Percentiles rank a stretch among this genome's conserved stretches.
Evolutionary conservation across 2,329 filamentous ascomycete species (phyloP).

Genomic region (Colletotrichum echinochloae): DNA sequence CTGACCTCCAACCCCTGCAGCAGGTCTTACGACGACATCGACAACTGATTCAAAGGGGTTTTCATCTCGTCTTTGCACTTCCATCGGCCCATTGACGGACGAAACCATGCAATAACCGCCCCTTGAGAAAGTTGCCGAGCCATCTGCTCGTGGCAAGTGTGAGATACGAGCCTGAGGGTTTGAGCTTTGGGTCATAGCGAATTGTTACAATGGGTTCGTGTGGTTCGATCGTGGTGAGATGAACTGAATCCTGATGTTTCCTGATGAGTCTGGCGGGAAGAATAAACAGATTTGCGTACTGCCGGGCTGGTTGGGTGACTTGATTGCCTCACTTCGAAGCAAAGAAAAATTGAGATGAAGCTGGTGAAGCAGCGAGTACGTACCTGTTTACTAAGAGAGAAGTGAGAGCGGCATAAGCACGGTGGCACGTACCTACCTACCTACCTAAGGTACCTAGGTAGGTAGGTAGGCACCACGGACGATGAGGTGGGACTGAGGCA

Average conservation of each 20-base stretch:
- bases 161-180: slow-evolving; percentile 67
- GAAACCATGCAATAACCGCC: slow-evolving; percentile 85
- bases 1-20: slow-evolving; percentile 83
- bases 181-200: slow-evolving; percentile 39
- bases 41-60: slow-evolving; percentile 90
- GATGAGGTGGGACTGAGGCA: neutral
- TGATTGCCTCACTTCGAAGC: neutral
- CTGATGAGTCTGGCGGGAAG: no score
- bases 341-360: slow-evolving; percentile 17
- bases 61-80: slow-evolving; percentile 89
- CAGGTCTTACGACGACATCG: slow-evolving; percentile 90
- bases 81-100: slow-evolving; percentile 92
- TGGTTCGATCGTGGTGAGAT: neutral
- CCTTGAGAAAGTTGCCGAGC: slow-evolving; percentile 81
- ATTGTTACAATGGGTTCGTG: neutral
- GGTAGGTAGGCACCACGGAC: neutral
- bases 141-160: slow-evolving; percentile 78
- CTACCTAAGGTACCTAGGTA: no score
- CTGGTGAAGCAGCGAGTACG: slow-evolving; percentile 12
- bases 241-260: neutral
- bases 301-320: neutral
- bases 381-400: slow-evolving; percentile 29
- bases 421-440: no score
- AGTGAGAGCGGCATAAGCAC: no score
- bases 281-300: neutral